Evolutionary conservation across 345 rosid species (phyloP), one percentile per base, ranked within the genome.

Genomic region (Nasturtium officinale): DNA sequence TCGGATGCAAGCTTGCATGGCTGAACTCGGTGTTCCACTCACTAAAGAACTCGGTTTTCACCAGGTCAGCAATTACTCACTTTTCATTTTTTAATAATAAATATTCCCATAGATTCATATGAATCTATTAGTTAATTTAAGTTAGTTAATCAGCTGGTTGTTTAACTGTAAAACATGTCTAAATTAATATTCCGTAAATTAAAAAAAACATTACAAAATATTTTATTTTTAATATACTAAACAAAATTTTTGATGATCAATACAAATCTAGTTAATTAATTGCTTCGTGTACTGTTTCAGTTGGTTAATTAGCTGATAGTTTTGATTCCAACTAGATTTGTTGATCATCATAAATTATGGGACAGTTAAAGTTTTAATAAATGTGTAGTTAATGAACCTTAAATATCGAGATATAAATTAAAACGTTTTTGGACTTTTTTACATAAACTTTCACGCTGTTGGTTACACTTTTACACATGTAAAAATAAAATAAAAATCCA

Each of bases 11-110:
- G 99, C 99, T 56, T 95, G 99, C 83, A 91, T 95, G 99, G 96
- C 99, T 2, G 99, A 95, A 84, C 93, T 95, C 85, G 99, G 99
- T 62, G 97, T 95, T 64, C 99, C 99, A 52, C 97, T 95, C 87
- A 91, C 97, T 56, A 91, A 88, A 68, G 96, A 95, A 85, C 84
- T 81, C 84, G 99, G 99, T 2, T 95, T 95, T 69, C 97, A 95
- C 89, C 99, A 95, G 99, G 99, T 95, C 52, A 21, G 82, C 70
- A 11, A 29, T 72, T 45, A 43, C 50, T 55, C 7, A 15, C 30
- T 65, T 59, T 11, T 11, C 32, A 20, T 32, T 52, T 64, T 25
- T 47, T 35, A 29, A 13, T 48, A 57, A 3, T 28, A 12, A 48
- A 35, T 74, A 58, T 50, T 67, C 16, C 51, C 26, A 18, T 52